A percentile compares a stretch with the other conserved stretches of the same genome.
Conservation (phyloP, 495 filamentous ascomycete species). For the Hypoxylon trugodes region DNA sequence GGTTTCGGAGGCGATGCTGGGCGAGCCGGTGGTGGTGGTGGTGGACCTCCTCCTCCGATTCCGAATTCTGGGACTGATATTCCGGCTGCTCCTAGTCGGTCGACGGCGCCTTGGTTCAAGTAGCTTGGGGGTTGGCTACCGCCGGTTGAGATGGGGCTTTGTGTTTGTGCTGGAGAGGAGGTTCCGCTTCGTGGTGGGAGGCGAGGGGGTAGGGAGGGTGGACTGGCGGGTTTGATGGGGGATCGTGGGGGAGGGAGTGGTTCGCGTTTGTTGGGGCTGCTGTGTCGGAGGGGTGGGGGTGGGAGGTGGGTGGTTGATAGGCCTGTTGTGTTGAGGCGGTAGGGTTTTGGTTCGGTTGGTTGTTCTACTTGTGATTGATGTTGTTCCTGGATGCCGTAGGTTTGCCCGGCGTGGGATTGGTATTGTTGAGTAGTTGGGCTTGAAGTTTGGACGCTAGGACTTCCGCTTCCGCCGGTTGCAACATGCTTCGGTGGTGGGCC, state of each 20-base stretch:
- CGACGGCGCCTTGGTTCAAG: slow-evolving; percentile 74
- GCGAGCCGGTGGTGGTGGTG: slow-evolving; percentile 23
- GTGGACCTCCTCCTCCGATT: slow-evolving; percentile 60
- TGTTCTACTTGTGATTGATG: too few species aligned
- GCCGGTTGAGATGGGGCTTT: slow-evolving; percentile 38
- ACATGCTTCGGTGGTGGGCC: slow-evolving; percentile 79
- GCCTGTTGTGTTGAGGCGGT: slow-evolving; percentile 74
- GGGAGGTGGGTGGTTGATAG: slow-evolving; percentile 73
- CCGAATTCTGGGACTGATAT: slow-evolving; percentile 84
- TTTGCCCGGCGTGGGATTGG: not conserved
- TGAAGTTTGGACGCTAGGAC: slow-evolving; percentile 52
- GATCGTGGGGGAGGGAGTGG: slow-evolving; percentile 36
- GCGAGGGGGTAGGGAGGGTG: slow-evolving; percentile 80
- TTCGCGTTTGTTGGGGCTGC: slow-evolving; percentile 53
- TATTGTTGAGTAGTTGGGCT: slow-evolving; percentile 64
- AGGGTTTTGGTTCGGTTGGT: slow-evolving; percentile 68
- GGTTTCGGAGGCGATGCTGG: slow-evolving; percentile 21
- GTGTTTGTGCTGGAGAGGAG: slow-evolving; percentile 64
- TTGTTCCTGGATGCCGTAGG: slow-evolving; percentile 37
- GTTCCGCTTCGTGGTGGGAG: slow-evolving; percentile 53
- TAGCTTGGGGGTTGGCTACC: slow-evolving; percentile 43
- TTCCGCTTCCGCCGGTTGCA: too few species aligned
- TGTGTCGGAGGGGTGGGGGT: slow-evolving; percentile 70
- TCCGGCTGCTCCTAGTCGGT: slow-evolving; percentile 76
- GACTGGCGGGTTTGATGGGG: slow-evolving; percentile 62